phyloP scores from a whole-genome alignment of 2,329 filamentous ascomycete genomes.

The Alternaria consortialis region DNA sequence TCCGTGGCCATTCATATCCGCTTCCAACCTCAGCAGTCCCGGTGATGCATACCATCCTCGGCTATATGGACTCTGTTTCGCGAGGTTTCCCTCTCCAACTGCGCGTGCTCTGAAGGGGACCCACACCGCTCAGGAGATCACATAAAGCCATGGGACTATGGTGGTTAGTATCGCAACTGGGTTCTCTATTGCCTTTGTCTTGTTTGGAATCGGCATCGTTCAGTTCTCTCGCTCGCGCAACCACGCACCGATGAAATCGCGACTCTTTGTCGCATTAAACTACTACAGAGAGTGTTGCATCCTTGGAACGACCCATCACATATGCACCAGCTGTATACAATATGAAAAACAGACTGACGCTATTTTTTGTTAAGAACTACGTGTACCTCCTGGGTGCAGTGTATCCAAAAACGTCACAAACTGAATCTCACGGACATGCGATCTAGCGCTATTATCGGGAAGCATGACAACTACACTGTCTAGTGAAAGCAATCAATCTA shows the following conservation, averaged over 20 bases:
- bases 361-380: background rate
- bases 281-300: background rate
- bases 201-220: background rate
- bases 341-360: background rate
- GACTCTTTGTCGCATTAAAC: background rate
- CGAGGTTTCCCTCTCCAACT: background rate
- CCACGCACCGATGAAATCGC: background rate
- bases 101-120: background rate
- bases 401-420: background rate
- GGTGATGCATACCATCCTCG: background rate
- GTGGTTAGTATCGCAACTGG: background rate
- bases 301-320: background rate
- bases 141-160: background rate
- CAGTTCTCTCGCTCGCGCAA: background rate
- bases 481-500: background rate
- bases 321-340: background rate
- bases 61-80: background rate
- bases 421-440: background rate
- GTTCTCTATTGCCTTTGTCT: background rate
- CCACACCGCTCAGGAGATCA: background rate
- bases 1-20: background rate
- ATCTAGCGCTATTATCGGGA: background rate
- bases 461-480: background rate
- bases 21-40: background rate
- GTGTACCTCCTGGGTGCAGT: background rate